phyloP scores from a whole-genome alignment of 352 stramenopile genomes.

The Saprolegnia parasitica region DNA sequence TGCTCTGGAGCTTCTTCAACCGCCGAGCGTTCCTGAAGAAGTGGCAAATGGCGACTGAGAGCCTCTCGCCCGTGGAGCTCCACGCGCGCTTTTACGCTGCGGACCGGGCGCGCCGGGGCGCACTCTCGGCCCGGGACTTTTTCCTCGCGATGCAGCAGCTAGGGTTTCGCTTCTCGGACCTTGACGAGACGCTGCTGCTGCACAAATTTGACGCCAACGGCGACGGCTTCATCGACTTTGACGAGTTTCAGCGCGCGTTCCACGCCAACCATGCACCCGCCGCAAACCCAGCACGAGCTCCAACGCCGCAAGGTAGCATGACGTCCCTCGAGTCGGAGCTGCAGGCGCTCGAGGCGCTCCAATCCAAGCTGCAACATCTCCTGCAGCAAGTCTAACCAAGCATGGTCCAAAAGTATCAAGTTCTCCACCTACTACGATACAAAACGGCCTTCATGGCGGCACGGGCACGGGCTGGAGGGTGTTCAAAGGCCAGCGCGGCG shows the following conservation, averaged over 20 bases:
- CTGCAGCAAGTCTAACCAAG: slow-evolving; percentile 34
- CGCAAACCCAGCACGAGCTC: slow-evolving; percentile 33
- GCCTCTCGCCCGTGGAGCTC: slow-evolving; percentile 31
- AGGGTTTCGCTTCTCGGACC: slow-evolving; percentile 42
- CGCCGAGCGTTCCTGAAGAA: slow-evolving; percentile 50
- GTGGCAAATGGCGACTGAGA: slow-evolving; percentile 43
- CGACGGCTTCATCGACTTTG: slow-evolving; percentile 60
- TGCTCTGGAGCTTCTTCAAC: slow-evolving; percentile 67
- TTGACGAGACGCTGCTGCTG: slow-evolving; percentile 44
- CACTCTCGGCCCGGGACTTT: slow-evolving; percentile 43
- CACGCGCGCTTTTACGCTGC: slow-evolving; percentile 46
- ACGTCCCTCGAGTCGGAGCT: slow-evolving; percentile 32
- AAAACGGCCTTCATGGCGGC: too few relatives aligned
- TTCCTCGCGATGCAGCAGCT: slow-evolving; percentile 49
- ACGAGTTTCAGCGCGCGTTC: slow-evolving; percentile 48
- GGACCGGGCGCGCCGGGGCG: slow-evolving; percentile 38
- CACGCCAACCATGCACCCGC: slow-evolving; percentile 33
- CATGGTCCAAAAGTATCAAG: background rate
- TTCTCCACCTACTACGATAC: too few relatives aligned
- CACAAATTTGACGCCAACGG: slow-evolving; percentile 50
- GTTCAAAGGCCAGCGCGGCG: slow-evolving; percentile 71
- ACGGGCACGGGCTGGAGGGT: slow-evolving; percentile 33
- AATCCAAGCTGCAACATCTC: slow-evolving; percentile 37
- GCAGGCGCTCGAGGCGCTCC: slow-evolving; percentile 38
- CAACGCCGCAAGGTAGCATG: background rate